phyloP scores from a whole-genome alignment of 495 filamentous ascomycete species.

The Lineolata rhizophorae region DNA sequence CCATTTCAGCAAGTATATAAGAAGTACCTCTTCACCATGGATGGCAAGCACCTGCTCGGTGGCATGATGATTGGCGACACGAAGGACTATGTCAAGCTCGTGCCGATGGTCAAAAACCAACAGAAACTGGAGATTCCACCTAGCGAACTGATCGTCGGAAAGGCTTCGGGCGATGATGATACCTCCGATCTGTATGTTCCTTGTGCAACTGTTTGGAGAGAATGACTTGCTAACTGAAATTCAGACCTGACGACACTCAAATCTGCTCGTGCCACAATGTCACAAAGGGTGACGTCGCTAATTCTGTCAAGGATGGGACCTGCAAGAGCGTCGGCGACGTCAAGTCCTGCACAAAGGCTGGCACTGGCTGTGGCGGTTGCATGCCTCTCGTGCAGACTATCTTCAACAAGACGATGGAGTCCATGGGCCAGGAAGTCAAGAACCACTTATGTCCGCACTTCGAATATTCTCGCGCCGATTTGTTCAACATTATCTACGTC shows the following conservation, averaged over 20 bases:
- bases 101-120: constrained; percentile 79
- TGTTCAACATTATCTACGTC: constrained; percentile 76
- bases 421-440: constrained; percentile 76
- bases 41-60: constrained; percentile 81
- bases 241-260: constrained; percentile 62
- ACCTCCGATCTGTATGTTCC: constrained; percentile 37
- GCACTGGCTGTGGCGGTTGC: constrained; percentile 85
- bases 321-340: constrained; percentile 75
- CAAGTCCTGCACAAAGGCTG: constrained; percentile 88
- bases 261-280: constrained; percentile 96
- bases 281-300: constrained; percentile 62
- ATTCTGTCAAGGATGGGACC: constrained; percentile 52
- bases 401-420: constrained; percentile 81
- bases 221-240: constrained; percentile 18
- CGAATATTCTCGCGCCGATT: constrained; percentile 63
- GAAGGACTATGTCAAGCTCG: constrained; percentile 80
- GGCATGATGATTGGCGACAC: constrained; percentile 99
- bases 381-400: constrained; percentile 83
- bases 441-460: constrained; percentile 78
- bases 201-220: background rate
- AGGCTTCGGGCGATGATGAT: constrained; percentile 52
- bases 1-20: constrained; percentile 91
- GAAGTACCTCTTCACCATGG: constrained; percentile 82
- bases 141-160: constrained; percentile 74
- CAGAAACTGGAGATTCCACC: constrained; percentile 69